These are phyloP conservation scores for Pythium rishiriense DNA, from an alignment of 352 stramenopile species.

Conservation along the genomic window DNA sequence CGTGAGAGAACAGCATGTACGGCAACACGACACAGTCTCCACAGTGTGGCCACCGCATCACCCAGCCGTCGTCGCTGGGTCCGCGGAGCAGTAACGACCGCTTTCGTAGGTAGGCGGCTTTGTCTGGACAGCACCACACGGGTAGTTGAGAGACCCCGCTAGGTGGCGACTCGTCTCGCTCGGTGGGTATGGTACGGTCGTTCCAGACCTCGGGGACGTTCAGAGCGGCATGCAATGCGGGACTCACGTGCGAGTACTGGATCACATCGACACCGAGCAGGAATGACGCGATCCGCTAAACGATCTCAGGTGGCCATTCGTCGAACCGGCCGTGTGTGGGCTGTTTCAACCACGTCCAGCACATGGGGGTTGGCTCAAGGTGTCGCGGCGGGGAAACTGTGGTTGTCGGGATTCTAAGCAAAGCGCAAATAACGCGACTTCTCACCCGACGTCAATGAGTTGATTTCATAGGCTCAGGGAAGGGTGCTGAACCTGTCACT, in stretches of 20 bases:
- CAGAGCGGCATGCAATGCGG: neutral
- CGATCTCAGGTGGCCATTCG: neutral
- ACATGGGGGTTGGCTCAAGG: too few relatives aligned
- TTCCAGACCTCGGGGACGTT: neutral
- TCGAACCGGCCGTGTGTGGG: neutral
- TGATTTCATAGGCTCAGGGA: too few relatives aligned
- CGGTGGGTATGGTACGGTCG: neutral
- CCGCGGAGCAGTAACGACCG: neutral
- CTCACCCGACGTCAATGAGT: too few relatives aligned
- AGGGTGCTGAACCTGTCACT: too few relatives aligned
- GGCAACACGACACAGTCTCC: neutral
- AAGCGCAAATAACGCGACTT: too few relatives aligned
- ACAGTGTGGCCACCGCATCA: neutral
- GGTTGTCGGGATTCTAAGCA: too few relatives aligned
- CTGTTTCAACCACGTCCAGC: too few relatives aligned
- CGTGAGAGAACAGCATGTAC: neutral
- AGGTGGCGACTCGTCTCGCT: neutral
- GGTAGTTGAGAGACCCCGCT: neutral
- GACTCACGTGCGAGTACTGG: neutral
- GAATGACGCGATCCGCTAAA: neutral
- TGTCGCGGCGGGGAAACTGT: too few relatives aligned
- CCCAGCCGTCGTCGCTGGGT: neutral
- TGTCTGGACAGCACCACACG: neutral
- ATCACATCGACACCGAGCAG: conserved; percentile 6
- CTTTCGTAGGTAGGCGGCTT: neutral